Conservation (phyloP, 179 eudicot genomes). For the Drosera spatulata region DNA sequence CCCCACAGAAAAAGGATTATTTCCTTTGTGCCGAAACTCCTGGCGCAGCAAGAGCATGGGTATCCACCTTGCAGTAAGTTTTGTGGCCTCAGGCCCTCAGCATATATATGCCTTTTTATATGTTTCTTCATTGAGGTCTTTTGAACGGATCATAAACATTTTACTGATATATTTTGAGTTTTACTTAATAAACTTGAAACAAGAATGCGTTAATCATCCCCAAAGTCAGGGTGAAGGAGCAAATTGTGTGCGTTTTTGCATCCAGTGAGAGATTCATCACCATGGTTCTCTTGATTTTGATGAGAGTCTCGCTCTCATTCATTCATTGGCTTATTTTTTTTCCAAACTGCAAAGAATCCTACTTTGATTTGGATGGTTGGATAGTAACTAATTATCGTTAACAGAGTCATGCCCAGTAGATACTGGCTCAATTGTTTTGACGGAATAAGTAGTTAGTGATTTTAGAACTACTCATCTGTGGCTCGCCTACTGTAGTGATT, state of each 20-base stretch:
- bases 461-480: too few relatives aligned
- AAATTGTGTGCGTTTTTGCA: not conserved
- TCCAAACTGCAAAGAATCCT: too few relatives aligned
- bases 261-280: not conserved
- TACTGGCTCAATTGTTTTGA: too few relatives aligned
- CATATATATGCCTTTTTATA: not conserved
- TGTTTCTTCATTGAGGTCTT: not conserved
- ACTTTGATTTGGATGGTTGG: too few relatives aligned
- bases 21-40: slow-evolving; percentile 99
- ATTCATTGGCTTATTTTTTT: not conserved
- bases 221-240: not conserved
- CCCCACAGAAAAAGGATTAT: slow-evolving; percentile 94
- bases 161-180: too few relatives aligned
- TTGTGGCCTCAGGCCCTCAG: not conserved
- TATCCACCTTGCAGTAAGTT: slow-evolving; percentile 86
- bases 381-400: too few relatives aligned
- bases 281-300: not conserved
- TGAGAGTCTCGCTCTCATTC: not conserved
- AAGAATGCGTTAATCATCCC: not conserved
- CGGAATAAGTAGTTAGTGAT: too few relatives aligned
- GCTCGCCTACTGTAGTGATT: too few relatives aligned
- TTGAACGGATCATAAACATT: too few relatives aligned
- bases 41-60: slow-evolving; percentile 97
- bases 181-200: too few relatives aligned
- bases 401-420: too few relatives aligned